Percentiles rank a stretch among this genome's conserved stretches.
Evolutionary conservation across 2,329 filamentous ascomycete genomes (phyloP).

Genomic region (Claviceps arundinis): DNA sequence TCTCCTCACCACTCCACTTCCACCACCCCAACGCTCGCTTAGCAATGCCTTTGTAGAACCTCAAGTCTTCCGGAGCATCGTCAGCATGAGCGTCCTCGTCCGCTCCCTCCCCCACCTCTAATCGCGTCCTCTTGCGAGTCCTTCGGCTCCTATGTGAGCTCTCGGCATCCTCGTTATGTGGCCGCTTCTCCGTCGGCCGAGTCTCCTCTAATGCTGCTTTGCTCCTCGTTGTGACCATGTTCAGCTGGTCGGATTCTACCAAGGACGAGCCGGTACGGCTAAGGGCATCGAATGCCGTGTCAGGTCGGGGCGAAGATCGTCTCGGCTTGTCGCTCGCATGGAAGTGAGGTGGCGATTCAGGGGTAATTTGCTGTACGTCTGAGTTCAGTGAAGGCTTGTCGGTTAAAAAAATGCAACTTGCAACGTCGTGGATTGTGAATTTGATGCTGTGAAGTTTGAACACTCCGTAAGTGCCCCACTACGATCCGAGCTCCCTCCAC

Average conservation of each 20-base stretch:
- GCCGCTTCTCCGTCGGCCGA: not conserved
- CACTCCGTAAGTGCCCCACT: not conserved
- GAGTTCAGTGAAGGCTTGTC: not conserved
- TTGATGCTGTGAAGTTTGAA: no score
- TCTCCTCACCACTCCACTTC: not conserved
- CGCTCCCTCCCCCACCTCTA: not conserved
- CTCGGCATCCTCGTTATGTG: not conserved
- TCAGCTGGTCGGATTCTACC: not conserved
- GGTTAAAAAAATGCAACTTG: not conserved
- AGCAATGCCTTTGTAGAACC: not conserved
- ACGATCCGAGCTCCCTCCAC: not conserved
- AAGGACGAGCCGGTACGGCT: not conserved
- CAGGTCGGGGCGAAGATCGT: not conserved
- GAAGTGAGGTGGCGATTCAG: no score
- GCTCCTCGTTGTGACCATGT: slow-evolving; percentile 4
- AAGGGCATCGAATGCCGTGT: not conserved
- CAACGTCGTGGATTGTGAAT: no score
- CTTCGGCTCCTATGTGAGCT: not conserved
- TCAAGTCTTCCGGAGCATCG: not conserved
- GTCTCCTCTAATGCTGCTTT: not conserved
- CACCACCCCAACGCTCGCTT: not conserved
- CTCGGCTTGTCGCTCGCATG: no score
- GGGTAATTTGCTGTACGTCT: no score
- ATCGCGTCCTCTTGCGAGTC: not conserved
- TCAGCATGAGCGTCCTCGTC: not conserved